These are phyloP conservation scores for Juncus inflexus DNA, from an alignment of 176 grass and related monocot species.

Conservation along the genomic window DNA sequence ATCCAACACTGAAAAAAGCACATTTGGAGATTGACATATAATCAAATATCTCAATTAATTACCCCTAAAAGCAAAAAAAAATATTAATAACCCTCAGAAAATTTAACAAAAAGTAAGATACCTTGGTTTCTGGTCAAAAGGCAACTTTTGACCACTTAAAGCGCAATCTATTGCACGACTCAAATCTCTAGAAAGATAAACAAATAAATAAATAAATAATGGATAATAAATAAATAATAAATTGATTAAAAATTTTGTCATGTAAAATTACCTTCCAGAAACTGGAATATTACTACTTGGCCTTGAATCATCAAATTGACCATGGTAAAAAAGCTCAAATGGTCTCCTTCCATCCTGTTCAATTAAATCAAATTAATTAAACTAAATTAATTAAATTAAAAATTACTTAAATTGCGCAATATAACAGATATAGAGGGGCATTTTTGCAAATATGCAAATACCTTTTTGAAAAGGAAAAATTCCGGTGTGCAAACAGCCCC, in stretches of 20 bases:
- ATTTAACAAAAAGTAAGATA: conserved; percentile 12
- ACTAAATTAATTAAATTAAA: background rate
- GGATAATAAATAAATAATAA: conserved; percentile 1
- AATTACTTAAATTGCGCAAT: conserved; percentile 5
- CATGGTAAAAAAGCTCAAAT: conserved; percentile 89
- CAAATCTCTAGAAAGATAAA: conserved; percentile 50
- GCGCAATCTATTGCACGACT: conserved; percentile 78
- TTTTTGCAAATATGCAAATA: conserved; percentile 4
- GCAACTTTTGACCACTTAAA: conserved; percentile 62
- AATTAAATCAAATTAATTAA: conserved; percentile 13
- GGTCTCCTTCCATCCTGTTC: conserved; percentile 66
- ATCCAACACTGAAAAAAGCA: conserved; percentile 53
- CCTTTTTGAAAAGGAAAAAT: conserved; percentile 93
- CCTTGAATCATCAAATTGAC: conserved; percentile 89
- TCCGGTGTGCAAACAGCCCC: conserved; percentile 85
- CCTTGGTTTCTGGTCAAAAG: conserved; percentile 50
- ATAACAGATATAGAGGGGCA: background rate
- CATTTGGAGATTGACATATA: background rate
- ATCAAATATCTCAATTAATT: background rate
- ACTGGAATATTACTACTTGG: conserved; percentile 67
- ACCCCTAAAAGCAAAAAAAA: background rate
- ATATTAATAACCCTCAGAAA: background rate
- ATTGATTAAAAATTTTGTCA: background rate
- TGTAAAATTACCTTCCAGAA: conserved; percentile 59
- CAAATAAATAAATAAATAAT: background rate